These are phyloP conservation scores for Boletus smithii DNA, from an alignment of 1,284 basidiomycete genomes.

Conservation along the genomic window DNA sequence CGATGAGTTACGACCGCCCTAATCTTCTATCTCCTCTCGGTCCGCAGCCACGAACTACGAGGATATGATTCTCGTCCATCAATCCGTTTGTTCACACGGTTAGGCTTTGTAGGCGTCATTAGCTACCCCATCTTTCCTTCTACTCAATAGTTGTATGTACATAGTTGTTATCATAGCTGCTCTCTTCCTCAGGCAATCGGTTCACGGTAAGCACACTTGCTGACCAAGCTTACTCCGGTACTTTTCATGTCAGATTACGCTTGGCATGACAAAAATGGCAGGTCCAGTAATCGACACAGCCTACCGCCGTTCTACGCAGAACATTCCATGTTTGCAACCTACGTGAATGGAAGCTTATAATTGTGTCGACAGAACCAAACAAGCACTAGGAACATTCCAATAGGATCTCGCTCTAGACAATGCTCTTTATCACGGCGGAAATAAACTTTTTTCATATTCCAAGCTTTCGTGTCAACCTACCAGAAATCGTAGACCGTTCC, in stretches of 20 bases:
- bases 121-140: conserved; percentile 1
- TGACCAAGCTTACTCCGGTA: neutral
- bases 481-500: conserved; percentile 1
- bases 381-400: conserved; percentile 9
- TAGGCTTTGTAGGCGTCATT: conserved; percentile 21
- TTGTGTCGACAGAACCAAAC: conserved; percentile 26
- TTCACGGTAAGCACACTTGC: neutral
- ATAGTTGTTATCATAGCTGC: neutral
- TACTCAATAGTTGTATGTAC: neutral
- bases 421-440: conserved; percentile 15
- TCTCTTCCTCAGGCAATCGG: neutral
- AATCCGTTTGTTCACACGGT: conserved; percentile 1
- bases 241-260: neutral
- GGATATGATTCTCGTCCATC: conserved; percentile 6
- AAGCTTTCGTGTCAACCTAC: neutral
- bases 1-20: conserved; percentile 1
- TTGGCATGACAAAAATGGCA: conserved; percentile 14
- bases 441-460: conserved; percentile 9
- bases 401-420: neutral
- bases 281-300: conserved; percentile 25
- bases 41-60: neutral
- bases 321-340: conserved; percentile 19
- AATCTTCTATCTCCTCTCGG: neutral
- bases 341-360: conserved; percentile 16
- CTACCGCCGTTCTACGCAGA: conserved; percentile 27